A percentile compares a stretch with the other conserved stretches of the same genome.
Conservation (phyloP, 164 flowering plant species). For the Liriodendron chinense region DNA sequence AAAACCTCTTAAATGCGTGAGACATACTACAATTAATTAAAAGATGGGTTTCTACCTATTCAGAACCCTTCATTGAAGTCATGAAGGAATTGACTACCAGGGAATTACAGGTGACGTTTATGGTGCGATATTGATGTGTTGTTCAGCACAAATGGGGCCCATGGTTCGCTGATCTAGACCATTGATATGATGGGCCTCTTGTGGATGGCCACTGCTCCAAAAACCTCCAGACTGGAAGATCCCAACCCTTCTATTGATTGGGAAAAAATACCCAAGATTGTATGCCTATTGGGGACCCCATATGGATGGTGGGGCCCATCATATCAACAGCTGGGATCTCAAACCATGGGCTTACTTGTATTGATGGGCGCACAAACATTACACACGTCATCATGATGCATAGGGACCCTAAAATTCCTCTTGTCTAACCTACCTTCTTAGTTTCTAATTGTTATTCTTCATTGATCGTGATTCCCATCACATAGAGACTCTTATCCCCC, state of each 20-base stretch:
- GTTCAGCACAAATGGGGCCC: background rate
- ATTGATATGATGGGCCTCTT: background rate
- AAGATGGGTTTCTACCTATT: background rate
- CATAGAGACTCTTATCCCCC: background rate
- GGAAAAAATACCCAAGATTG: no score
- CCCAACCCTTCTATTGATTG: no score
- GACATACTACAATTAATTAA: background rate
- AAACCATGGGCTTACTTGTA: background rate
- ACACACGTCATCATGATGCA: no score
- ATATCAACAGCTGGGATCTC: background rate
- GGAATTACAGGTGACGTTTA: background rate
- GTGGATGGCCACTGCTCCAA: background rate
- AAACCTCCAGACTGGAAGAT: background rate
- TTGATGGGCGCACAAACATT: background rate
- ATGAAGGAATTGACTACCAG: background rate
- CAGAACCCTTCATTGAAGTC: background rate
- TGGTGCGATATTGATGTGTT: background rate
- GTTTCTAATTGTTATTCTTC: background rate
- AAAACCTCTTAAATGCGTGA: background rate
- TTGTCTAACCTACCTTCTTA: background rate
- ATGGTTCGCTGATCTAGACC: background rate
- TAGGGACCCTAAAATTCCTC: no score
- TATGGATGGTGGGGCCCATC: no score
- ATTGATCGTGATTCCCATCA: background rate
- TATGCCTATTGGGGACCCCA: no score